These are phyloP conservation scores for Colletotrichum magnum DNA, from an alignment of 2,329 filamentous ascomycete species.

Conservation along the genomic window DNA sequence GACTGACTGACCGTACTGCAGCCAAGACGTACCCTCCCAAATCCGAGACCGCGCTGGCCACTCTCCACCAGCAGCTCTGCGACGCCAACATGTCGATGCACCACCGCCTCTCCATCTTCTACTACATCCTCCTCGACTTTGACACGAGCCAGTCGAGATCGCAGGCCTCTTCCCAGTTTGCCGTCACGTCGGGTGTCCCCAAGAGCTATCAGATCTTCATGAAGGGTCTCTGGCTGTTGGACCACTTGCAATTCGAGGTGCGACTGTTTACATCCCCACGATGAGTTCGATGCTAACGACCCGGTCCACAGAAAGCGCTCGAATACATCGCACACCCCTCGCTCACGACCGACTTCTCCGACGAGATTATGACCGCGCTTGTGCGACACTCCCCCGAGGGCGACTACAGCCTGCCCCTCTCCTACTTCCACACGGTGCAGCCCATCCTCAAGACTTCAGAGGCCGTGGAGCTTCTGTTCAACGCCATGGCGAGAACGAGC, in stretches of 20 bases:
- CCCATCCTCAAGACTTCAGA: conserved; percentile 77
- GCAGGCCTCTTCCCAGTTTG: conserved; percentile 70
- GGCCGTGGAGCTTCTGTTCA: conserved; percentile 77
- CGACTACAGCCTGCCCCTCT: conserved; percentile 77
- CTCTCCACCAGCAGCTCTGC: conserved; percentile 79
- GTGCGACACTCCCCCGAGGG: conserved; percentile 71
- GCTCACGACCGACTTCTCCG: conserved; percentile 83
- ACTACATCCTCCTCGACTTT: conserved; percentile 86
- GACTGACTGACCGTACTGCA: conserved; percentile 42
- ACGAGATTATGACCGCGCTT: conserved; percentile 82
- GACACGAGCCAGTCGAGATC: conserved; percentile 67
- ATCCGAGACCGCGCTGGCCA: conserved; percentile 75
- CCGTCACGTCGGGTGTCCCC: conserved; percentile 75
- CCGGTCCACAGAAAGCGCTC: conserved; percentile 69
- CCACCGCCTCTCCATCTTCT: conserved; percentile 86
- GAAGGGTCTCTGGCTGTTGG: conserved; percentile 85
- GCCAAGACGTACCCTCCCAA: conserved; percentile 82
- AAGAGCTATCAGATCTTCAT: conserved; percentile 85
- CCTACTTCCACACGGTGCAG: conserved; percentile 83
- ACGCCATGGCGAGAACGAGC: conserved; percentile 76
- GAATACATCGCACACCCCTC: conserved; percentile 85
- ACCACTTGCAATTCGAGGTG: conserved; percentile 78
- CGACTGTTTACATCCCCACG: conserved; percentile 16
- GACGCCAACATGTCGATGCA: conserved; percentile 75
- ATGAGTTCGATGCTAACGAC: not conserved